Conservation (phyloP, 75 land plant genomes). For the Sequoia sempervirens region DNA sequence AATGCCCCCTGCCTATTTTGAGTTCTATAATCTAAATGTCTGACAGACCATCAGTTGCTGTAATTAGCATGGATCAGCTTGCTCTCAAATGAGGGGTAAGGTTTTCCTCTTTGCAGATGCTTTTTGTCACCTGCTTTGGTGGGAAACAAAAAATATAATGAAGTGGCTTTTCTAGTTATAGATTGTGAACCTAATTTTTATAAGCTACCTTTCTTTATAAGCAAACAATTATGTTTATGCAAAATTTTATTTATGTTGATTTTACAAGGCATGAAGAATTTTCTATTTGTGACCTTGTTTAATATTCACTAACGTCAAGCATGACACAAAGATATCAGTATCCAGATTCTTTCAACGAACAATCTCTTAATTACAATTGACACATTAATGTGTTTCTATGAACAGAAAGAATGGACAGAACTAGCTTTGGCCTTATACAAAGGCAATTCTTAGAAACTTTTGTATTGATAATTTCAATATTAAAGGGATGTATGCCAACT, state of each 20-base stretch:
- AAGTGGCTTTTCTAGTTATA: neutral
- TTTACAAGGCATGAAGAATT: neutral
- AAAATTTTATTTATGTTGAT: neutral
- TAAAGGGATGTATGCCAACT: neutral
- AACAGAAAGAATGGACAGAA: neutral
- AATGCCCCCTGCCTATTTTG: neutral
- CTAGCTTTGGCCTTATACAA: neutral
- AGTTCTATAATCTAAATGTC: neutral
- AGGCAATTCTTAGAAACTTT: neutral
- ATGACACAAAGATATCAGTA: neutral
- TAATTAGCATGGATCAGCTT: constrained; percentile 2
- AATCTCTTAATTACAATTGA: neutral
- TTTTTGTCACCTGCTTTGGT: neutral
- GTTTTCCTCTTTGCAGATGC: neutral
- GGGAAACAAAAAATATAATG: neutral
- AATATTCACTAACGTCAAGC: neutral
- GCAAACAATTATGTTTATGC: neutral
- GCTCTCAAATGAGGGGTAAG: neutral
- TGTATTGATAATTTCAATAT: neutral
- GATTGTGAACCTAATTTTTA: neutral
- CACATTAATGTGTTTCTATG: neutral
- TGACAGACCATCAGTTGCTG: neutral
- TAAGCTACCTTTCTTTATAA: neutral
- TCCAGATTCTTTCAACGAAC: neutral
- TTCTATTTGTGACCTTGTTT: neutral